phyloP scores from a whole-genome alignment of 2,329 filamentous ascomycete genomes.

The Clonostachys sp. region DNA sequence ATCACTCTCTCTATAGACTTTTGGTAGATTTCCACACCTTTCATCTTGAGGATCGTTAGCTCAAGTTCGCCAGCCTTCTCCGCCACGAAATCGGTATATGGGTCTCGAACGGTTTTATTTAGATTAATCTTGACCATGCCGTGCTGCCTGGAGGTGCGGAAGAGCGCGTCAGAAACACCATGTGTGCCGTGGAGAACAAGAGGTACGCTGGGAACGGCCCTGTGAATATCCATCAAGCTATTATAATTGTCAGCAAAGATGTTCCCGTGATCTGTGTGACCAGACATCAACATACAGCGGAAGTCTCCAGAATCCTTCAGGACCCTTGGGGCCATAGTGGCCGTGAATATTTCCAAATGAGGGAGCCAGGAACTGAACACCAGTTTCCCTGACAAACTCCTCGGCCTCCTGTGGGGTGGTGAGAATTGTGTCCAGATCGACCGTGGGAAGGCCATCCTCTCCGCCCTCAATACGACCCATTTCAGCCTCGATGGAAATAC shows the following conservation, averaged over 20 bases:
- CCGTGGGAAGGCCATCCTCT: background rate
- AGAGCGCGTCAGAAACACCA: background rate
- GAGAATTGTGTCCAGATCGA: background rate
- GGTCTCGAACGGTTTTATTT: background rate
- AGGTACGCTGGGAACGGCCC: background rate
- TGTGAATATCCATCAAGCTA: background rate
- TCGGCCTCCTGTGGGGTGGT: background rate
- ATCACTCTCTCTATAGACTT: background rate
- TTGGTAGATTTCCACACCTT: background rate
- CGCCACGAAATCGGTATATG: background rate
- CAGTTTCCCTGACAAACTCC: background rate
- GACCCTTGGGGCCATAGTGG: background rate
- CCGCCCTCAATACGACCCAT: conserved; percentile 32
- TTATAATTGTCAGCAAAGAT: background rate
- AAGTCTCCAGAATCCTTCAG: background rate
- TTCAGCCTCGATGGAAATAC: conserved; percentile 61
- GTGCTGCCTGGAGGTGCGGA: background rate
- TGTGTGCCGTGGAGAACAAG: background rate
- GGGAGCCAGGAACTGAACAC: background rate
- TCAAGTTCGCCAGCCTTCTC: background rate
- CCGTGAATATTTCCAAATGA: background rate
- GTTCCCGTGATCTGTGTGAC: background rate
- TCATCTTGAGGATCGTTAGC: background rate
- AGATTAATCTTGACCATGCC: background rate
- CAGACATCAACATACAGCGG: background rate